Base-by-base conservation (phyloP, 164 flowering plant species). In the Dillenia turbinata region DNA sequence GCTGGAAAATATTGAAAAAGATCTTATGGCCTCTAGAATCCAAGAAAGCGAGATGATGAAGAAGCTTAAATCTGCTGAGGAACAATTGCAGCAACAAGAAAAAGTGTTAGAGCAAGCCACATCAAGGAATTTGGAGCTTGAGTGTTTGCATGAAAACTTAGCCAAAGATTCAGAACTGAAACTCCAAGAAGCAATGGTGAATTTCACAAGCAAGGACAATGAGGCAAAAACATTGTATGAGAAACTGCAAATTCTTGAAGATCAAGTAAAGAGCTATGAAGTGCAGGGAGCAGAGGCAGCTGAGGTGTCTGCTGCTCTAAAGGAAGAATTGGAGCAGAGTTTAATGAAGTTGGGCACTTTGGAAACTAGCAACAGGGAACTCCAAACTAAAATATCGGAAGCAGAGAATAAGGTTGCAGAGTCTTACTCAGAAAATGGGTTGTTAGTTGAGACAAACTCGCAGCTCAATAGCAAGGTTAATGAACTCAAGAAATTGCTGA, bases 41-140 rank as follows among this genome's bases (percentile, higher is more conserved):
- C 83, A 78, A 66, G 97, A 89, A 68, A 71, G 55, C 49, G 87
- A 85, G 52, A 52, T 81, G 48, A 17, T 79, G 71, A 78, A 79
- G 65, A 91, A 87, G 80, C 89, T 87, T 12, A 84, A 85, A 60
- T 73, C 75, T 66, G 81, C 88, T 5, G 88, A 84, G 69, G 83
- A 74, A 70, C 73, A 81, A 69, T 57, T 87, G 19, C 79, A 76
- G 65, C 65, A 82, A 62, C 84, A 84, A 44, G 78, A 69, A 43
- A 74, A 56, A 71, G 26, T 66, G 15, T 56, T 85, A 59, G 84
- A 81, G 70, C 63, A 87, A 66, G 75, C 84, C 52, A 77, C 74
- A 49, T 62, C 84, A 19, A 81, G 76, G 69, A 71, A 70, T 65
- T 59, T 70, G 43, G 92, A 91, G 75, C 77, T 84, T 40, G 89